Conservation (phyloP, 305 asterid genomes). For the Fraxinus angustifolia region DNA sequence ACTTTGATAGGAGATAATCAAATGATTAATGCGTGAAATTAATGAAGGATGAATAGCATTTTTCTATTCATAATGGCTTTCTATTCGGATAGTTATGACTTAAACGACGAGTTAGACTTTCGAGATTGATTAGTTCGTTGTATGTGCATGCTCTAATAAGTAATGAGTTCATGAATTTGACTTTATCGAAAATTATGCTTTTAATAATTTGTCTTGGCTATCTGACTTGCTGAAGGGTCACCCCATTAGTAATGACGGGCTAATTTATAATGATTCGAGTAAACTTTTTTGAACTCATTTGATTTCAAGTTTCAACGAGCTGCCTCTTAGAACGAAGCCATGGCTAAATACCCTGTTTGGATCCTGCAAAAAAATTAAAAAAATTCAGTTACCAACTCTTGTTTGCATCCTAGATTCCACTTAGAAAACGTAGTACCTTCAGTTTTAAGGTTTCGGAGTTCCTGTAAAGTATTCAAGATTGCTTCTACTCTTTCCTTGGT, state of each 20-base stretch:
- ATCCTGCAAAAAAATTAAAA: neutral
- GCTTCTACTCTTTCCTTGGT: constrained; percentile 1
- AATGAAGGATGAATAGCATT: no score
- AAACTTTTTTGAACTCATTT: neutral
- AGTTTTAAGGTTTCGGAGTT: neutral
- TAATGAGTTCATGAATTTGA: neutral
- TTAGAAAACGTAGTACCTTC: neutral
- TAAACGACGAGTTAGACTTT: neutral
- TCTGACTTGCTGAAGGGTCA: neutral
- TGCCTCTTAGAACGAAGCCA: neutral
- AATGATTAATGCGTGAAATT: no score
- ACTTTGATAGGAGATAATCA: no score
- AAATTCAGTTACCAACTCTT: neutral
- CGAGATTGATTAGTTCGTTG: neutral
- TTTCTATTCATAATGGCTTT: neutral
- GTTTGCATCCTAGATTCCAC: neutral
- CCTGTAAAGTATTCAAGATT: constrained; percentile 62
- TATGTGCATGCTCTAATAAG: neutral
- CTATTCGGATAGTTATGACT: neutral
- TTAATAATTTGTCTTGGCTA: neutral
- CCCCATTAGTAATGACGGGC: neutral
- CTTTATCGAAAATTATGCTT: neutral
- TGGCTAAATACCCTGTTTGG: neutral
- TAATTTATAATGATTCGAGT: neutral
- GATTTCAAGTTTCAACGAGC: neutral